phyloP scores from a whole-genome alignment of 176 grass and related monocot genomes.

The Juncus effusus region DNA sequence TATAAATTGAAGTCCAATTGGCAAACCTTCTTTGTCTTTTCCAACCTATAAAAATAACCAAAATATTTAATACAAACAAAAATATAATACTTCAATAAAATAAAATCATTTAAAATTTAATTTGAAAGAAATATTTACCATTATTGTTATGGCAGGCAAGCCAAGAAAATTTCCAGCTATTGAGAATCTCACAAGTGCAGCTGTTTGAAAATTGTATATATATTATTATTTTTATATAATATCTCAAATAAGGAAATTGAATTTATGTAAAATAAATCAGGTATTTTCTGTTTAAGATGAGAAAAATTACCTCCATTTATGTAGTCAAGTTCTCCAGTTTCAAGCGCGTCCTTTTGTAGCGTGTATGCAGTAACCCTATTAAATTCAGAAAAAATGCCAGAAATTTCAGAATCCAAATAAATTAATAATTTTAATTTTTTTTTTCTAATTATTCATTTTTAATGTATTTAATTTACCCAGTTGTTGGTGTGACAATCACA shows the following conservation, averaged over 20 bases:
- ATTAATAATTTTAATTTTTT: not conserved
- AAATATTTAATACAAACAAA: not conserved
- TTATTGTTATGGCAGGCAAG: constrained; percentile 73
- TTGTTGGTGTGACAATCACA: constrained; percentile 81
- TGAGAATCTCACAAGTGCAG: constrained; percentile 73
- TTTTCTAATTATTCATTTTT: not conserved
- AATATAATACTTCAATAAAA: not conserved
- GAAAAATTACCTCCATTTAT: constrained; percentile 70
- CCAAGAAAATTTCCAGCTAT: constrained; percentile 94
- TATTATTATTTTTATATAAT: not conserved
- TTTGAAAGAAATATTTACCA: constrained; percentile 26
- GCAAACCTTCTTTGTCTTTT: constrained; percentile 58
- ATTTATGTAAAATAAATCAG: not conserved
- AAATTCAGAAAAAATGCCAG: not conserved
- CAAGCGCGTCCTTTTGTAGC: constrained; percentile 48
- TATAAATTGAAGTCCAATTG: constrained; percentile 81
- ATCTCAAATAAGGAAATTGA: not conserved
- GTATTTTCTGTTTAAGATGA: too few relatives aligned
- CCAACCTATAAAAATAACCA: constrained; percentile 40
- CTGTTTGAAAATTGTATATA: constrained; percentile 22
- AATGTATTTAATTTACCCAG: constrained; percentile 44
- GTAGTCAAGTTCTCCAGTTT: constrained; percentile 81
- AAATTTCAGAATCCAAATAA: not conserved
- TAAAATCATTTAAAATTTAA: not conserved
- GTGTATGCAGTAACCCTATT: constrained; percentile 65